Percentiles rank a stretch among this genome's conserved stretches.
Conservation (phyloP, 2,329 filamentous ascomycete species). For the Monosporascus sp. region DNA sequence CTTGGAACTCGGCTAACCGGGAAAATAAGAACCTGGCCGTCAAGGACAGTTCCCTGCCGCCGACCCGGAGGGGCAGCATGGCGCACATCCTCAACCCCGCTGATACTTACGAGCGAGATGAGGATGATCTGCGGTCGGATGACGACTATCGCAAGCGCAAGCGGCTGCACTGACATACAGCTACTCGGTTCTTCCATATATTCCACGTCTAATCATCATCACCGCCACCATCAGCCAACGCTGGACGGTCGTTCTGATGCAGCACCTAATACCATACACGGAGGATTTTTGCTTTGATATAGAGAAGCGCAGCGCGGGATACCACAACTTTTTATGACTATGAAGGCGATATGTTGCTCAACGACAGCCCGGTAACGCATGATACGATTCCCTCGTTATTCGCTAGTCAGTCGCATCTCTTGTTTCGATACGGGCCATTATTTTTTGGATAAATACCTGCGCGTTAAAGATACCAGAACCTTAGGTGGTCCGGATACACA, state of each 20-base stretch:
- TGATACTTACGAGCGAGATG: constrained; percentile 49
- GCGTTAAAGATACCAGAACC: too few species aligned
- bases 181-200: not conserved
- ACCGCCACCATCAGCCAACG: not conserved
- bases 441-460: not conserved
- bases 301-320: not conserved
- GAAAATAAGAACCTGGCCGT: constrained; percentile 46
- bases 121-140: constrained; percentile 50
- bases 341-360: not conserved
- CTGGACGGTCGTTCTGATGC: not conserved
- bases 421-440: not conserved
- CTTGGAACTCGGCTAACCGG: constrained; percentile 48
- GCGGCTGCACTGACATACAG: constrained; percentile 36
- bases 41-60: constrained; percentile 51
- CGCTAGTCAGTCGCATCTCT: not conserved
- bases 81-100: constrained; percentile 59
- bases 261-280: not conserved
- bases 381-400: not conserved
- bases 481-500: too few species aligned
- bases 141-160: constrained; percentile 56
- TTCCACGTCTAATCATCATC: not conserved
- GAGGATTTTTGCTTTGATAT: not conserved
- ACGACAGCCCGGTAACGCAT: not conserved
- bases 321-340: not conserved
- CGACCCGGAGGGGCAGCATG: constrained; percentile 56